These are phyloP conservation scores for Incumbomyces delicatus DNA, from an alignment of 2,329 filamentous ascomycete genomes.

Conservation along the genomic window DNA sequence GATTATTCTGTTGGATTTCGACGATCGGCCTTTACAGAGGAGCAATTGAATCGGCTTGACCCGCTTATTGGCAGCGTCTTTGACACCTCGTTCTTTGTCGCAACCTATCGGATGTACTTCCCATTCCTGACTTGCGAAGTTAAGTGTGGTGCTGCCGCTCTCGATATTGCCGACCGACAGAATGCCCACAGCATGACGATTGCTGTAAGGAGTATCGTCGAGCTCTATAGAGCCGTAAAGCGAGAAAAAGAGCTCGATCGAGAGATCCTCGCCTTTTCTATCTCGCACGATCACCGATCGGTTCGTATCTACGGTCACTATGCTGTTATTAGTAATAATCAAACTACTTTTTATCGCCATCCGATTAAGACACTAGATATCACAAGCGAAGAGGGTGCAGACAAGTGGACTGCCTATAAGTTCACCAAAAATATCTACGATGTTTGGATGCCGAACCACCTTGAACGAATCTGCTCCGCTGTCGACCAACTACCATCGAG, in stretches of 20 bases:
- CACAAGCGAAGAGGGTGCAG: no score
- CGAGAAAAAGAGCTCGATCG: no score
- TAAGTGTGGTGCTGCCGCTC: constrained; percentile 32
- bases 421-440: no score
- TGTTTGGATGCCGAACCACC: constrained; percentile 24
- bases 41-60: neutral
- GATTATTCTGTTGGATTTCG: constrained; percentile 37
- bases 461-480: constrained; percentile 29
- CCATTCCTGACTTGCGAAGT: constrained; percentile 43
- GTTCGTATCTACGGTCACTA: no score
- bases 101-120: constrained; percentile 33
- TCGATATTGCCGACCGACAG: constrained; percentile 24
- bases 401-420: no score
- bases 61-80: neutral
- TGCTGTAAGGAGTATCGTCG: constrained; percentile 27
- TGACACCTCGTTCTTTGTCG: constrained; percentile 5
- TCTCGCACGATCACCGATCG: no score
- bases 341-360: no score
- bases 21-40: constrained; percentile 9
- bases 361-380: no score
- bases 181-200: constrained; percentile 24
- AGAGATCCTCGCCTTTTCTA: no score
- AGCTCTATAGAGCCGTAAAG: constrained; percentile 22
- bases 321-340: no score
- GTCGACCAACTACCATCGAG: constrained; percentile 21